These are phyloP conservation scores for Macrolepiota albuminosa DNA, from an alignment of 768 basidiomycete species.

Conservation along the genomic window DNA sequence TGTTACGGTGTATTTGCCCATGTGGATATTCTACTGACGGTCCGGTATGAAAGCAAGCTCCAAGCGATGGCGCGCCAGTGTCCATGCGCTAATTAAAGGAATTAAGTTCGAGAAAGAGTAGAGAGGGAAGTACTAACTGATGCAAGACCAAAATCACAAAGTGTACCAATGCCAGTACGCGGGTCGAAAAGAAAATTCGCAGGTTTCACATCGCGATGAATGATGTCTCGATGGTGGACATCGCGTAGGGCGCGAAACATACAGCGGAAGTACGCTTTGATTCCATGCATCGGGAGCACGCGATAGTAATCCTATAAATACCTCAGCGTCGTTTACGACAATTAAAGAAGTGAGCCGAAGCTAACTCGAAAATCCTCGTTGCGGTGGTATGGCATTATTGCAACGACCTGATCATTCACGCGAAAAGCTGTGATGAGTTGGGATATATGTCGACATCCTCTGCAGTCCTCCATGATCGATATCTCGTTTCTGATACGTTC, in stretches of 20 bases:
- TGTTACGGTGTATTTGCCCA: constrained; percentile 45
- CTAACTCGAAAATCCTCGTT: constrained; percentile 92
- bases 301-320: constrained; percentile 68
- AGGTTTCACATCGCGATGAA: constrained; percentile 97
- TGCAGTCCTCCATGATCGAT: constrained; percentile 78
- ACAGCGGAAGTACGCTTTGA: constrained; percentile 86
- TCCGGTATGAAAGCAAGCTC: constrained; percentile 75
- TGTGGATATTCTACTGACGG: constrained; percentile 62
- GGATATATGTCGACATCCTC: constrained; percentile 82
- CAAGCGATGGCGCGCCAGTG: constrained; percentile 30
- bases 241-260: constrained; percentile 88
- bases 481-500: constrained; percentile 92
- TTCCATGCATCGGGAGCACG: constrained; percentile 63
- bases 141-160: constrained; percentile 95
- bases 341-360: not conserved
- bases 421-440: constrained; percentile 95
- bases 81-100: constrained; percentile 50
- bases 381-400: constrained; percentile 88
- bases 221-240: constrained; percentile 79
- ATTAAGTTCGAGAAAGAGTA: not conserved
- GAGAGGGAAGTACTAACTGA: constrained; percentile 51
- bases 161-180: constrained; percentile 71
- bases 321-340: not conserved
- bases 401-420: constrained; percentile 86
- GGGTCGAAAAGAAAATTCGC: constrained; percentile 96